phyloP scores from a whole-genome alignment of 768 basidiomycete species.

The Lactarius psammicola region DNA sequence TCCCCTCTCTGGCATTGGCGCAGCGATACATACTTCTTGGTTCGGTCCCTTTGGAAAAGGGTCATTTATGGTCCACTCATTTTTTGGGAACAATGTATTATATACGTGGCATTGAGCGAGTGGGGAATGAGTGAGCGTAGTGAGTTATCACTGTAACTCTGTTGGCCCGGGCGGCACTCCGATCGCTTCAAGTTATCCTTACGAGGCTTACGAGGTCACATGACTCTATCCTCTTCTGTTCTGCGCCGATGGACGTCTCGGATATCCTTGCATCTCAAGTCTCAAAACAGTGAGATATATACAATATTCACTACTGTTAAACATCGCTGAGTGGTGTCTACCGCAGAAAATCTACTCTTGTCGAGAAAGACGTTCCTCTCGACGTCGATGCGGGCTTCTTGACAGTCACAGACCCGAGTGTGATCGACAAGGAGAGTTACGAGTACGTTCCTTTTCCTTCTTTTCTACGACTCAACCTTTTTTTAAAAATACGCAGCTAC shows the following conservation, averaged over 20 bases:
- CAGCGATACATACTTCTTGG: slow-evolving; percentile 15
- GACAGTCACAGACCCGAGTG: slow-evolving; percentile 81
- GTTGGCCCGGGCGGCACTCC: too few species aligned
- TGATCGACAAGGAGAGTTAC: slow-evolving; percentile 83
- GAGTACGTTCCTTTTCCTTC: slow-evolving; percentile 46
- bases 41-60: slow-evolving; percentile 11
- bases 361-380: slow-evolving; percentile 78
- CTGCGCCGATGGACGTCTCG: slow-evolving; percentile 24
- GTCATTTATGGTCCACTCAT: slow-evolving; percentile 2
- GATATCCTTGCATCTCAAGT: slow-evolving; percentile 27
- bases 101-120: slow-evolving; percentile 1
- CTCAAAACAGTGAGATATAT: slow-evolving; percentile 23
- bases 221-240: not conserved
- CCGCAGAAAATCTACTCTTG: slow-evolving; percentile 59
- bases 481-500: slow-evolving; percentile 44
- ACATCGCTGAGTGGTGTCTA: not conserved
- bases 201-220: too few species aligned
- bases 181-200: too few species aligned
- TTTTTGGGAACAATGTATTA: slow-evolving; percentile 14
- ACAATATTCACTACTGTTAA: too few species aligned
- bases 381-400: slow-evolving; percentile 82
- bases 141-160: too few species aligned
- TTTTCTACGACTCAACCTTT: not conserved
- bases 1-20: not conserved
- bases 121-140: not conserved